Base-by-base conservation (phyloP, 306 rosid genomes). In the Aeschynomene evenia region DNA sequence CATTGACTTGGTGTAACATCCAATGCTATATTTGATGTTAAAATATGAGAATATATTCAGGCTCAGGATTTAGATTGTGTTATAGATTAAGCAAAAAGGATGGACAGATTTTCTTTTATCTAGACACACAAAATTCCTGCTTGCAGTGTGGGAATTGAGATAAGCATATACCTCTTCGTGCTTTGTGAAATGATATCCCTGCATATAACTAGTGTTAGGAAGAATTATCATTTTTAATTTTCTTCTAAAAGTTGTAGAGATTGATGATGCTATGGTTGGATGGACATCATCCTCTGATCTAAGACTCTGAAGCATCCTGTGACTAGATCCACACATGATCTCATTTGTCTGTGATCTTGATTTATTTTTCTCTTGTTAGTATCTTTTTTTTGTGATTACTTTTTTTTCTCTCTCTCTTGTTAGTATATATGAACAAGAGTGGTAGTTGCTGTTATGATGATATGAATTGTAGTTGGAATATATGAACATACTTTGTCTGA, bases 11-110 rank as follows among this genome's bases (percentile, higher is more conserved):
- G 39, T 36, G 52, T 70, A 73, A 67, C 63, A 57, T 50, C 24
- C 55, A 43, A 9, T n/a, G n/a, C 6, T 21, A 37, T 29, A 57
- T 11, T 7, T 26, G 16, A 48, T 60, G 21, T 18, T n/a, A 52
- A 42, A 26, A 5, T 18, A 20, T 21, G 63, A 43, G 71, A 72
- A 81, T 73, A 73, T 64, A 43, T 78, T 74, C 68, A n/a, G 71
- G 24, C 51, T 52, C 51, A 19, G 31, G 6, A 42, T 52, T 70
- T 45, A 50, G 58, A 6, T 37, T 10, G 24, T 55, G 63, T 60
- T 43, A 50, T 36, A 54, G 63, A 53, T 23, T 49, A 80, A 70
- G 56, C 39, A 70, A 52, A 18, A 33, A 60, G 39, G 54, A 8
- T 49, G 59, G 59, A 18, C 58, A n/a, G 19, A 53, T 72, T 74